A percentile compares a stretch with the other conserved stretches of the same genome.
Conservation (phyloP, 2,329 filamentous ascomycete genomes). For the Verticillium klebahnii region DNA sequence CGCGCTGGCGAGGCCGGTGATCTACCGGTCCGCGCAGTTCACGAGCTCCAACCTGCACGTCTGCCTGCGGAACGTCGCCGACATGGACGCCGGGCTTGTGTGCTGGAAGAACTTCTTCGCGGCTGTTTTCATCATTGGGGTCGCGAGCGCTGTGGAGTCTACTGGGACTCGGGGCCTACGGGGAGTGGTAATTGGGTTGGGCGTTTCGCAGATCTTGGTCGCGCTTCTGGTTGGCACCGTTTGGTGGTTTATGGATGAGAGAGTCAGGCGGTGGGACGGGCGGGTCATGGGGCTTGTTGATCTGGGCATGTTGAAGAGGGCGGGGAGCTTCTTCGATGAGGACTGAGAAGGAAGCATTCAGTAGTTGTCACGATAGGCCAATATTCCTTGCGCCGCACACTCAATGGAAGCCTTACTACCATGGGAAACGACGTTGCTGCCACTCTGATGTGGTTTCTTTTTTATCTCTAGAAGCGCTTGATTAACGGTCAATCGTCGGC, state of each 20-base stretch:
- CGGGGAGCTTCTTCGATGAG: constrained; percentile 41
- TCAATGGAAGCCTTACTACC: neutral
- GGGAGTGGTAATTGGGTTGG: constrained; percentile 34
- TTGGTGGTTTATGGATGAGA: constrained; percentile 39
- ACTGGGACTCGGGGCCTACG: constrained; percentile 26
- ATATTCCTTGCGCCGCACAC: neutral
- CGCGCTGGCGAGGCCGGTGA: constrained; percentile 33
- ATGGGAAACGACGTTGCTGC: neutral
- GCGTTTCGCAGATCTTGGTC: constrained; percentile 34
- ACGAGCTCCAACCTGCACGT: constrained; percentile 41
- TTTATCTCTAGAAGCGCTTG: too few species aligned
- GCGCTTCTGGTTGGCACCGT: constrained; percentile 24
- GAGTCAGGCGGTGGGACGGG: constrained; percentile 38
- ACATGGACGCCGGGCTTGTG: constrained; percentile 41
- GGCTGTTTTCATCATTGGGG: constrained; percentile 37
- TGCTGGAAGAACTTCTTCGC: constrained; percentile 35
- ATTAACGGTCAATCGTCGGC: too few species aligned
- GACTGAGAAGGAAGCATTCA: constrained; percentile 18
- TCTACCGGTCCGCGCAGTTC: constrained; percentile 44
- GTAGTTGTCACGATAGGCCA: neutral
- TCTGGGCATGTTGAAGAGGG: constrained; percentile 34
- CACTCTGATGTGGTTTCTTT: neutral
- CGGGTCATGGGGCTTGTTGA: constrained; percentile 42
- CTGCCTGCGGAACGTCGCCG: constrained; percentile 39
- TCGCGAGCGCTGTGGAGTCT: constrained; percentile 29